phyloP scores from a whole-genome alignment of 75 land plant genomes.

The Selaginella tamariscina region DNA sequence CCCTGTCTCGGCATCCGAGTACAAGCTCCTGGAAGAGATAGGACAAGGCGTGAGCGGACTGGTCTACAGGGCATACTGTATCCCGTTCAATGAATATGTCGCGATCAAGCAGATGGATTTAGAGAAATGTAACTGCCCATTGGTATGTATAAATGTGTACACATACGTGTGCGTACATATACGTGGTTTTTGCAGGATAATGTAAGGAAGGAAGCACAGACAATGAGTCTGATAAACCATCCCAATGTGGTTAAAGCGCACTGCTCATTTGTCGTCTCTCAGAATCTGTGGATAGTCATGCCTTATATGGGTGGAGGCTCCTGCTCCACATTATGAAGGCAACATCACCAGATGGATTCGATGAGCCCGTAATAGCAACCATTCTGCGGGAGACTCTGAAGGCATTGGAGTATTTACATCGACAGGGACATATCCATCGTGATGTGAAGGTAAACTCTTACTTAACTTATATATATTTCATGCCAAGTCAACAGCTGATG shows the following conservation, averaged over 20 bases:
- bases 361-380: slow-evolving; percentile 83
- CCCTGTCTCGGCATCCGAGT: slow-evolving; percentile 43
- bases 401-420: slow-evolving; percentile 89
- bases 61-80: slow-evolving; percentile 54
- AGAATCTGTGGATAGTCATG: slow-evolving; percentile 92
- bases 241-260: slow-evolving; percentile 62
- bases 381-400: slow-evolving; percentile 64
- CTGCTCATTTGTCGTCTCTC: slow-evolving; percentile 69
- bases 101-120: slow-evolving; percentile 72
- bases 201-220: slow-evolving; percentile 77
- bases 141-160: slow-evolving; percentile 48
- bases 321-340: slow-evolving; percentile 93
- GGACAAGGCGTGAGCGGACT: slow-evolving; percentile 74
- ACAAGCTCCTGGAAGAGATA: slow-evolving; percentile 62
- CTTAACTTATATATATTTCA: no score
- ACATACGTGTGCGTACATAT: neutral
- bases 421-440: slow-evolving; percentile 84
- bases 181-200: slow-evolving; percentile 44
- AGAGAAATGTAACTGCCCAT: slow-evolving; percentile 58
- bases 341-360: slow-evolving; percentile 81
- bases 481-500: neutral
- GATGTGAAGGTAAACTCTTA: slow-evolving; percentile 70
- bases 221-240: slow-evolving; percentile 74
- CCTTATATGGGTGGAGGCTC: slow-evolving; percentile 97
- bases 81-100: slow-evolving; percentile 63